A percentile compares a stretch with the other conserved stretches of the same genome.
Conservation (phyloP, 2,329 filamentous ascomycete species). For the Coniochaeta prunicola region DNA sequence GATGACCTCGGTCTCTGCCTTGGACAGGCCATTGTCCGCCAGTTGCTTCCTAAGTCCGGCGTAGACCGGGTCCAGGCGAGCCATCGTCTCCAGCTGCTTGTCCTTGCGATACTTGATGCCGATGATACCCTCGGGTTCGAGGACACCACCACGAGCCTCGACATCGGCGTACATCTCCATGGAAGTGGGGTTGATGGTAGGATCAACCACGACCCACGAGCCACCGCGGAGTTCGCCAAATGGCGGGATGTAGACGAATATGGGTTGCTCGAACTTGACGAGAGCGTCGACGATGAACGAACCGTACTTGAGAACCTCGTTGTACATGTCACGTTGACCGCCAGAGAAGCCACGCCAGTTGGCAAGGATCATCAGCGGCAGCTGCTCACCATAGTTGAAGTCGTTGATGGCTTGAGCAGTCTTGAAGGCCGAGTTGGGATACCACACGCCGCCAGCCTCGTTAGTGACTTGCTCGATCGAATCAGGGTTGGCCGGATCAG, state of each 20-base stretch:
- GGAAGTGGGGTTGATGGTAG: slow-evolving; percentile 89
- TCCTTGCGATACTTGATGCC: slow-evolving; percentile 98
- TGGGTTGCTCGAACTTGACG: slow-evolving; percentile 96
- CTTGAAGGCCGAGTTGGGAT: slow-evolving; percentile 99
- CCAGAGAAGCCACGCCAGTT: slow-evolving; percentile 99
- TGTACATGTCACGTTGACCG: slow-evolving; percentile 99
- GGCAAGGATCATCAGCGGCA: slow-evolving; percentile 97
- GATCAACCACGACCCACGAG: slow-evolving; percentile 98
- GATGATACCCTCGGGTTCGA: slow-evolving; percentile 96
- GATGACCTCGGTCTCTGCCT: slow-evolving; percentile 69
- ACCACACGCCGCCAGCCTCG: slow-evolving; percentile 98
- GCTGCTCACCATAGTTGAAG: slow-evolving; percentile 98
- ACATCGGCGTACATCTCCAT: slow-evolving; percentile 99
- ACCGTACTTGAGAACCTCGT: slow-evolving; percentile 98
- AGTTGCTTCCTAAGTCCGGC: slow-evolving; percentile 76
- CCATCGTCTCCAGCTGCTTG: slow-evolving; percentile 96
- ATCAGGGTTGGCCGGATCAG: slow-evolving; percentile 95
- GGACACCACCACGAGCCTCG: slow-evolving; percentile 89
- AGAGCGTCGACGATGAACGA: slow-evolving; percentile 98
- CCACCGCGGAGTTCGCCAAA: slow-evolving; percentile 95
- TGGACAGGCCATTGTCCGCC: slow-evolving; percentile 51
- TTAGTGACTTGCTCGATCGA: slow-evolving; percentile 93
- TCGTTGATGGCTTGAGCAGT: slow-evolving; percentile 97
- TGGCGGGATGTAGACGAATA: slow-evolving; percentile 98
- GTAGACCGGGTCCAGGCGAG: slow-evolving; percentile 80